Base-by-base conservation (phyloP, 2,329 filamentous ascomycete species). In the Setomelanomma holmii region DNA sequence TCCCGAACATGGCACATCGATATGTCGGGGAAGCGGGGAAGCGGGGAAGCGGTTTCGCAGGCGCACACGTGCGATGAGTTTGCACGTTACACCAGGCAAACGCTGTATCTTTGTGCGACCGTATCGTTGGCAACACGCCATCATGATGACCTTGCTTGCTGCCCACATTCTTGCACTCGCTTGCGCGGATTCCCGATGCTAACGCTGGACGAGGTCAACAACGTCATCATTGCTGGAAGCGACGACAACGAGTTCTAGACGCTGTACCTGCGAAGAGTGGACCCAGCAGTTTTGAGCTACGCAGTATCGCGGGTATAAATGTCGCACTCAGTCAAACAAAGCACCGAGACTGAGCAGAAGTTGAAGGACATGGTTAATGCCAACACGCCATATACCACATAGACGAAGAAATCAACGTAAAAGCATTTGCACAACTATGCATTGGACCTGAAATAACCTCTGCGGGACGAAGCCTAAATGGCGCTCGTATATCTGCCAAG, bases 201-300 rank as follows among this genome's bases (percentile, higher is more conserved):
- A 47, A 63, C 50, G 22, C 36, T 34, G 5, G 11, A 27, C 48
- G 47, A 84, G 80, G 82, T 87, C 74, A 96, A 97, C 82, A 96
- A 96, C 75, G 93, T 97, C 61, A 96, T 97, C 76, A 88, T 97
- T 67, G 86, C 91, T 53, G 93, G 93, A 50, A 86, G 86, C 60
- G 93, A 93, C 64, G 90, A 96, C 58, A 86, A 93, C 62, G 92
- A 96, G 66, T 96, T 89, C 78, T 96, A 89, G 40, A 50, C 43
- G 51, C 39, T 11, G 22, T 27, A 17, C 44, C 45, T 16, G 42
- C 46, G 36, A 19, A n/a, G 30, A 45, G 34, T 30, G 44, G 22
- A 36, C 20, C 4, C 34, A 6, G 16, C n/a, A n/a, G 11, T 40
- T 41, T 19, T 23, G n/a, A 23, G 20, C 21, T 45, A 40, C 23